Percentiles rank a stretch among this genome's conserved stretches.
Conservation (phyloP, 139 green algal genomes). For the Chlorella sp. region DNA sequence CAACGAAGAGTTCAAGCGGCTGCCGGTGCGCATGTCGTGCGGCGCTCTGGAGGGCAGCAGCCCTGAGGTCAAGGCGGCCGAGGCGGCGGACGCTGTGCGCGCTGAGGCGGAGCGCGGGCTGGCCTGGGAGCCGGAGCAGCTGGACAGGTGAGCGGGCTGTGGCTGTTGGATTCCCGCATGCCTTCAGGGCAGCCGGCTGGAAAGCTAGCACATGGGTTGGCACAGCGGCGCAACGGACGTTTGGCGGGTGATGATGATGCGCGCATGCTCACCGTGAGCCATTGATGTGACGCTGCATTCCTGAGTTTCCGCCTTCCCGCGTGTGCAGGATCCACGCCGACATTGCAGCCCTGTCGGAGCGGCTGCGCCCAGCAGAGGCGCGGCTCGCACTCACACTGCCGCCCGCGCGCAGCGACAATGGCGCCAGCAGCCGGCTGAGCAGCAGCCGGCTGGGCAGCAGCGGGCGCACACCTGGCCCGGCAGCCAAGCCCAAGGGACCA, state of each 20-base stretch:
- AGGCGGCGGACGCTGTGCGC: slow-evolving; percentile 20
- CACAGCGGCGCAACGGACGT: too few species aligned
- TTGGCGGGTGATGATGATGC: too few species aligned
- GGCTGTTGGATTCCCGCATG: too few species aligned
- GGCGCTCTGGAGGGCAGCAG: slow-evolving; percentile 33
- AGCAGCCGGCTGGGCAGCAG: not conserved
- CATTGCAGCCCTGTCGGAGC: not conserved
- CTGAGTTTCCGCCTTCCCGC: too few species aligned
- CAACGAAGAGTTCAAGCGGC: slow-evolving; percentile 74
- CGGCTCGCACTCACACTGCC: not conserved
- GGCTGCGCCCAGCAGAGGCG: not conserved
- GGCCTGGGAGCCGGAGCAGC: not conserved
- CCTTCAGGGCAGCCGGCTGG: too few species aligned
- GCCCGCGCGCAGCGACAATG: not conserved
- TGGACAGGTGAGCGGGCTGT: slow-evolving; percentile 1
- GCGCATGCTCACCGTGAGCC: too few species aligned
- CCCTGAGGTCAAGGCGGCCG: slow-evolving; percentile 14
- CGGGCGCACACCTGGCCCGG: not conserved
- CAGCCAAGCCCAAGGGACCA: not conserved
- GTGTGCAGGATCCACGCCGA: slow-evolving; percentile 14
- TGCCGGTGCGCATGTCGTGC: slow-evolving; percentile 70
- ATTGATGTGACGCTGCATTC: too few species aligned
- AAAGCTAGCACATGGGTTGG: too few species aligned
- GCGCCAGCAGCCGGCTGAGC: not conserved
- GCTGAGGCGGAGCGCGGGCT: slow-evolving; percentile 1